Percentiles rank a stretch among this genome's conserved stretches.
Conservation (phyloP, 139 green algal species). For the Nannochloris sp. region DNA sequence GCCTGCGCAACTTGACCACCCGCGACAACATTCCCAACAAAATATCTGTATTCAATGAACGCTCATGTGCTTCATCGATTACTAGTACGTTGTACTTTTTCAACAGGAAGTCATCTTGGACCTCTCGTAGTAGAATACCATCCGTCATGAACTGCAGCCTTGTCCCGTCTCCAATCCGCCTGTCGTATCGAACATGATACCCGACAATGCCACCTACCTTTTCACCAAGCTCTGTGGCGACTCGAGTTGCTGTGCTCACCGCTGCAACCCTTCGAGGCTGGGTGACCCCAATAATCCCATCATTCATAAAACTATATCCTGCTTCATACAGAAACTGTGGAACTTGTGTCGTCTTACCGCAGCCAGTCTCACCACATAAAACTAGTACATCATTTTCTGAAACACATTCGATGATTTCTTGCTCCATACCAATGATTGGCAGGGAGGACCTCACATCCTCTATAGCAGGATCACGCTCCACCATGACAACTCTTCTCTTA, state of each 20-base stretch:
- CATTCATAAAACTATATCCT: conserved; percentile 58
- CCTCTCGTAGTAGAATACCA: conserved; percentile 80
- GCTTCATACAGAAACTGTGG: conserved; percentile 93
- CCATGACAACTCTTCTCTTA: conserved; percentile 10
- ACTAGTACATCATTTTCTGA: conserved; percentile 59
- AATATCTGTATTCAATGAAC: conserved; percentile 84
- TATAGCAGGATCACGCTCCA: conserved; percentile 21
- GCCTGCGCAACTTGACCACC: conserved; percentile 67
- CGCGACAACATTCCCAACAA: conserved; percentile 85
- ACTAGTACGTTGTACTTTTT: conserved; percentile 50
- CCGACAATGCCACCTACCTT: conserved; percentile 67
- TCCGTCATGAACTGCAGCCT: conserved; percentile 94
- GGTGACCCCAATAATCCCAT: conserved; percentile 55
- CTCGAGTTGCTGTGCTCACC: conserved; percentile 62
- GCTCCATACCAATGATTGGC: conserved; percentile 81
- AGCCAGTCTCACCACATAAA: conserved; percentile 86
- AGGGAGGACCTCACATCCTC: conserved; percentile 35
- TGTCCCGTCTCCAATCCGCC: conserved; percentile 37
- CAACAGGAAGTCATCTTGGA: conserved; percentile 75
- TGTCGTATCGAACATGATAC: conserved; percentile 89
- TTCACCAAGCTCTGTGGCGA: conserved; percentile 74
- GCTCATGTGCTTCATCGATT: conserved; percentile 91
- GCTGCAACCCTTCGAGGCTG: conserved; percentile 88
- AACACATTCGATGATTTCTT: conserved; percentile 87
- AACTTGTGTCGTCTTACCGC: conserved; percentile 92